Evolutionary conservation across 371 early-diverging fungal genomes (phyloP).

Genomic region (Mortierella sp.): DNA sequence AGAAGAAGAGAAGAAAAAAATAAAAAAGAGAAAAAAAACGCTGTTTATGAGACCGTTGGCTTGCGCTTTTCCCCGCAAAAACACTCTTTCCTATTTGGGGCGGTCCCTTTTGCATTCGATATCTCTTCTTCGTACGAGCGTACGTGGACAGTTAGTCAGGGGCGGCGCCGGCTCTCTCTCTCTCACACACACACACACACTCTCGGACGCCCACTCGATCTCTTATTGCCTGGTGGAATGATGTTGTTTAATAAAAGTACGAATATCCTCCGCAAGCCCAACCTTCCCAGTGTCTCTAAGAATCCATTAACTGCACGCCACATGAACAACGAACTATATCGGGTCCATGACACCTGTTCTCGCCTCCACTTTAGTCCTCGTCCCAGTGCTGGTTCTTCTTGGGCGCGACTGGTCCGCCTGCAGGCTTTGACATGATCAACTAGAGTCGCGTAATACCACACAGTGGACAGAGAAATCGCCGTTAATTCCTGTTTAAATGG

Average conservation of each 20-base stretch:
- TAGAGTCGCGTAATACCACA: slow-evolving; percentile 25
- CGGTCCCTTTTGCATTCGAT: slow-evolving; percentile 18
- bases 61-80: slow-evolving; percentile 8
- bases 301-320: too few species aligned
- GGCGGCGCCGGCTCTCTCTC: background rate
- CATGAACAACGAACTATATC: slow-evolving; percentile 3
- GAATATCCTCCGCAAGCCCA: background rate
- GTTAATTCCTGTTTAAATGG: background rate
- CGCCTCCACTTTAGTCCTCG: slow-evolving; percentile 69
- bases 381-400: slow-evolving; percentile 94
- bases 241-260: slow-evolving; percentile 7
- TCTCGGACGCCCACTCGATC: background rate
- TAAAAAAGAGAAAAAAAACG: background rate
- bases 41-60: background rate
- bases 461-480: background rate
- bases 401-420: slow-evolving; percentile 95
- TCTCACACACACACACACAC: background rate
- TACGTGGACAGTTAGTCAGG: background rate
- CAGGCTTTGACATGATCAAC: slow-evolving; percentile 98
- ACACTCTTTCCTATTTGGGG: slow-evolving; percentile 1
- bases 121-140: background rate
- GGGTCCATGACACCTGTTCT: background rate
- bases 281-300: too few species aligned
- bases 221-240: background rate
- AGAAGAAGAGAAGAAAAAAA: slow-evolving; percentile 13